These are phyloP conservation scores for Camelina neglecta DNA, from an alignment of 345 rosid species.

Conservation along the genomic window DNA sequence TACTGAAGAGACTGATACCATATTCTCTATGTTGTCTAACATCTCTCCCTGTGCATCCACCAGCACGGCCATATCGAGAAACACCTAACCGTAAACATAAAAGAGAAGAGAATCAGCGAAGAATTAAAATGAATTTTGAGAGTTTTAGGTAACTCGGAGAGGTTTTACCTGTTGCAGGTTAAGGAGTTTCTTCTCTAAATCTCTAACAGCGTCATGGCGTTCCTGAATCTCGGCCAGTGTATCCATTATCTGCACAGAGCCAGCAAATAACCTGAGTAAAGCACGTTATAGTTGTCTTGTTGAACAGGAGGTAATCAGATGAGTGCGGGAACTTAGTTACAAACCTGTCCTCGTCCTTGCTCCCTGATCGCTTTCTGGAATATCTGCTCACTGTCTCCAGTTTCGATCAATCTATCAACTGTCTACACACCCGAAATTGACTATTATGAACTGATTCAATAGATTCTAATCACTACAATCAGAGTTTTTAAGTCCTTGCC, in stretches of 20 bases:
- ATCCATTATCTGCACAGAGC: constrained; percentile 72
- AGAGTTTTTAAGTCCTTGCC: constrained; percentile 48
- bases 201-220: constrained; percentile 92
- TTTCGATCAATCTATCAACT: constrained; percentile 83
- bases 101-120: neutral
- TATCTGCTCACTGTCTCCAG: constrained; percentile 93
- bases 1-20: constrained; percentile 52
- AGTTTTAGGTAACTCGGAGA: neutral
- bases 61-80: constrained; percentile 93
- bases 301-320: constrained; percentile 2
- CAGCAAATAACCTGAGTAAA: neutral
- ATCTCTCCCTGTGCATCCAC: constrained; percentile 95
- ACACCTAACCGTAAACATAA: constrained; percentile 56
- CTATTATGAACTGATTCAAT: constrained; percentile 1
- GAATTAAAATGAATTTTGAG: constrained; percentile 13
- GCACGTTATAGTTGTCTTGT: constrained; percentile 9
- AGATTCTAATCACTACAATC: constrained; percentile 6
- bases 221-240: constrained; percentile 98
- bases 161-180: constrained; percentile 82
- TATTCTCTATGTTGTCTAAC: constrained; percentile 90
- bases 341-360: constrained; percentile 94
- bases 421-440: constrained; percentile 53
- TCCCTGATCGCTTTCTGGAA: constrained; percentile 89
- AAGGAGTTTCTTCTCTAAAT: constrained; percentile 83
- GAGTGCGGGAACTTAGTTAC: constrained; percentile 16